These are phyloP conservation scores for Oidiodendron maius DNA, from an alignment of 495 filamentous ascomycete species.

Conservation along the genomic window DNA sequence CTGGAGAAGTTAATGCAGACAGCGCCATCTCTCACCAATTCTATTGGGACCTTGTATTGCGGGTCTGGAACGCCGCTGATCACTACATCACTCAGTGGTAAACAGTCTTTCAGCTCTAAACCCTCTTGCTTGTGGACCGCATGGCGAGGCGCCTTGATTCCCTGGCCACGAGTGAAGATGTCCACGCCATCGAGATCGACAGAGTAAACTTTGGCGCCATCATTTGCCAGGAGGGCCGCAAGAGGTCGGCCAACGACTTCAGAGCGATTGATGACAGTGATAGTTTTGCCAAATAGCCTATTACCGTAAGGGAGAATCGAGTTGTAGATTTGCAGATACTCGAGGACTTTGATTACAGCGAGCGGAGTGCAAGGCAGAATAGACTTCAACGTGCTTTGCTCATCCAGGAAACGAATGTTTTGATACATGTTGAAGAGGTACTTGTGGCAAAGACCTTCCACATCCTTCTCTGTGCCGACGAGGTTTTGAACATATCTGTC, in stretches of 20 bases:
- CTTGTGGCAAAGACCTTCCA: constrained; percentile 88
- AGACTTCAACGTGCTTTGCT: constrained; percentile 74
- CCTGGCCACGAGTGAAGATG: constrained; percentile 80
- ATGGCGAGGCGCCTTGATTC: constrained; percentile 74
- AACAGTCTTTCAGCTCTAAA: constrained; percentile 69
- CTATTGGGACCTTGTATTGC: constrained; percentile 79
- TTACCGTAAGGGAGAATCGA: constrained; percentile 92
- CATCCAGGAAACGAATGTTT: constrained; percentile 90
- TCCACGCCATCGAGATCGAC: constrained; percentile 93
- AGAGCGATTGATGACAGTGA: constrained; percentile 90
- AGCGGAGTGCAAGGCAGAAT: constrained; percentile 94
- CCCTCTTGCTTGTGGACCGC: constrained; percentile 70
- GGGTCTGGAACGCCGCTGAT: constrained; percentile 88
- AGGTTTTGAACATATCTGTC: constrained; percentile 95
- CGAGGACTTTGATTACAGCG: constrained; percentile 92
- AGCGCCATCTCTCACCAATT: constrained; percentile 76
- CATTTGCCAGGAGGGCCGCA: constrained; percentile 92
- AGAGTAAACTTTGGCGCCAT: constrained; percentile 90
- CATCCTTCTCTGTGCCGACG: constrained; percentile 84
- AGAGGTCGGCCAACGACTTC: constrained; percentile 94
- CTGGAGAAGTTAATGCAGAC: constrained; percentile 98
- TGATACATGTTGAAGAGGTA: constrained; percentile 99
- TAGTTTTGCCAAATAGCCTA: constrained; percentile 80
- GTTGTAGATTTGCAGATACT: constrained; percentile 94
- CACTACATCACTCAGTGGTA: constrained; percentile 86